A percentile compares a stretch with the other conserved stretches of the same genome.
phyloP scores from a whole-genome alignment of 1,139 yeast genomes.

The Nakaseomyces bracarensis region DNA sequence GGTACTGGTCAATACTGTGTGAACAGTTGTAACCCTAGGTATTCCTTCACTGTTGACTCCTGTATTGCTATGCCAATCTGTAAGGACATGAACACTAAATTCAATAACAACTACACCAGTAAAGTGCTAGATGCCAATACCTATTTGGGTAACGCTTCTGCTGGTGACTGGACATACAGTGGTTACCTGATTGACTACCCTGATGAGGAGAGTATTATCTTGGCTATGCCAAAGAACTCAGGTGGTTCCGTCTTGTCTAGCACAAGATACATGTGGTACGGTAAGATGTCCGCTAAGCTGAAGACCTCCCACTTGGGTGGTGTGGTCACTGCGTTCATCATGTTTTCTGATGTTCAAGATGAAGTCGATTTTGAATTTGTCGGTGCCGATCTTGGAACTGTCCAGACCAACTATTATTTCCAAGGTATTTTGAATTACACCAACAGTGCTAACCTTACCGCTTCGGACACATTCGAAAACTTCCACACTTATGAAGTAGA shows the following conservation, averaged over 20 bases:
- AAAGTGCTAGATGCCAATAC: constrained; percentile 27
- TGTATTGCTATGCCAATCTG: constrained; percentile 60
- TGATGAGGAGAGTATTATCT: constrained; percentile 42
- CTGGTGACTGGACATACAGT: constrained; percentile 63
- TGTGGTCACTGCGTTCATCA: constrained; percentile 78
- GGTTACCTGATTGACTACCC: constrained; percentile 55
- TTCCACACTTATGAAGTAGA: constrained; percentile 75
- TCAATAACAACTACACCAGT: constrained; percentile 33
- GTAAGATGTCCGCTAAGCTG: constrained; percentile 59
- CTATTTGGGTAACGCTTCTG: constrained; percentile 65
- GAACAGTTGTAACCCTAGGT: constrained; percentile 60
- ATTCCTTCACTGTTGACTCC: constrained; percentile 42
- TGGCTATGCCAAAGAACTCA: constrained; percentile 76
- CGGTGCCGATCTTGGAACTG: constrained; percentile 58
- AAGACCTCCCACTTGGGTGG: constrained; percentile 72
- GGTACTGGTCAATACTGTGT: constrained; percentile 74
- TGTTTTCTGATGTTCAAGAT: constrained; percentile 79
- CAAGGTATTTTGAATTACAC: constrained; percentile 65
- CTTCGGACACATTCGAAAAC: constrained; percentile 50
- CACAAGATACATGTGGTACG: constrained; percentile 79
- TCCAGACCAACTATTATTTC: constrained; percentile 72
- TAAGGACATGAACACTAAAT: constrained; percentile 33
- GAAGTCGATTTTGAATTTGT: constrained; percentile 85
- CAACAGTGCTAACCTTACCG: constrained; percentile 43
- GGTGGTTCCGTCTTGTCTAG: constrained; percentile 79